These are phyloP conservation scores for Paramarasmius palmivorus DNA, from an alignment of 1,284 basidiomycete genomes.

Conservation along the genomic window DNA sequence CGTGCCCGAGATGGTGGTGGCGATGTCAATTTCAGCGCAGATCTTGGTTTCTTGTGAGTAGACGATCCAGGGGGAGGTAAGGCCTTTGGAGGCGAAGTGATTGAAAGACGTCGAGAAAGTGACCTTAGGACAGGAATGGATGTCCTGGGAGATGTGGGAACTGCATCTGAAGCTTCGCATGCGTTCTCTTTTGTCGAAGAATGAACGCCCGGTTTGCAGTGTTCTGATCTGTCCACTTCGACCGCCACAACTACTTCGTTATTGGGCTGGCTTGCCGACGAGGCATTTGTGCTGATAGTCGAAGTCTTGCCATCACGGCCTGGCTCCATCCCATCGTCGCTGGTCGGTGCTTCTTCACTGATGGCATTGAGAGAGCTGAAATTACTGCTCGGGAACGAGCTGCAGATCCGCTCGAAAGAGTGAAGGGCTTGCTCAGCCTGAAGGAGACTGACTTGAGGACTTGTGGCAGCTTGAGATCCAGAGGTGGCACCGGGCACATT, in stretches of 20 bases:
- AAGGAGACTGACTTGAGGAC: conserved; percentile 3
- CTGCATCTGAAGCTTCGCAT: no score
- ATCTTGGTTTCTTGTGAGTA: no score
- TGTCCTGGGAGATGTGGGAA: no score
- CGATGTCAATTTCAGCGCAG: not conserved
- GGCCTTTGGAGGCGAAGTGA: no score
- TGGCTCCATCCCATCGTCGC: not conserved
- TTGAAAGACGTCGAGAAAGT: no score
- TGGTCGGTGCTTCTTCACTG: conserved; percentile 9
- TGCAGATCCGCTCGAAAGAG: conserved; percentile 16
- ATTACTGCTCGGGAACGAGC: conserved; percentile 13
- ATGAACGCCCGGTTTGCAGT: no score
- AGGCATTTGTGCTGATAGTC: no score
- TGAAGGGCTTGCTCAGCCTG: conserved; percentile 14
- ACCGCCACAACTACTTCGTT: not conserved
- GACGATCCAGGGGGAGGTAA: no score
- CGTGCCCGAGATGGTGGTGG: not conserved
- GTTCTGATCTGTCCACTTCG: not conserved
- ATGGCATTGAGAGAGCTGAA: conserved; percentile 11
- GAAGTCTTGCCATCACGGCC: not conserved
- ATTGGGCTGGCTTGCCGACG: no score
- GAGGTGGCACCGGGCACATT: not conserved
- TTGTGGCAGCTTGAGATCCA: not conserved
- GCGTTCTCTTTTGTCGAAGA: no score
- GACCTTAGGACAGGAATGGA: no score